Evolutionary conservation across 2,329 filamentous ascomycete species (phyloP).

Genomic region (Colletotrichum godetiae): DNA sequence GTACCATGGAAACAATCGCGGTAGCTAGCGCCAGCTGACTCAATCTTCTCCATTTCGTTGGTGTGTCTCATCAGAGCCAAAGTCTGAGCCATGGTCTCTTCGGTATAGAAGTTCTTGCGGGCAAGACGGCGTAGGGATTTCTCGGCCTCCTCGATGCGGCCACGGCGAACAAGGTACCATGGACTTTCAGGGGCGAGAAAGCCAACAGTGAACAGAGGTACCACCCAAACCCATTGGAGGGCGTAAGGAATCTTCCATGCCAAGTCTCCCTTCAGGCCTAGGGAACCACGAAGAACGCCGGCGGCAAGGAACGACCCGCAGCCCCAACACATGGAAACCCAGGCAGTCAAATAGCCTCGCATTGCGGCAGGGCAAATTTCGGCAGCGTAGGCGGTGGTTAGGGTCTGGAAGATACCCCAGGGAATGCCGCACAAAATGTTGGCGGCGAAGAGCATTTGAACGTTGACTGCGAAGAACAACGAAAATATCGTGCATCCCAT

Average conservation of each 20-base stretch:
- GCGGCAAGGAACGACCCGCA: constrained; percentile 50
- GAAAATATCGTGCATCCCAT: constrained; percentile 51
- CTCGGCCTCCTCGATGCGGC: constrained; percentile 53
- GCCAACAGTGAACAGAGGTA: constrained; percentile 55
- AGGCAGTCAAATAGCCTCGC: constrained; percentile 51
- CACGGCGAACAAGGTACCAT: constrained; percentile 61
- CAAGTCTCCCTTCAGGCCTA: constrained; percentile 34
- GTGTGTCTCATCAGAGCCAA: constrained; percentile 55
- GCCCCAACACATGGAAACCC: constrained; percentile 53
- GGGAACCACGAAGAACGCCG: constrained; percentile 45
- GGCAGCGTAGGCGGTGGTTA: constrained; percentile 52
- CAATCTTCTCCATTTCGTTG: constrained; percentile 48
- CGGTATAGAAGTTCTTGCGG: constrained; percentile 46
- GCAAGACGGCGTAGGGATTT: constrained; percentile 48
- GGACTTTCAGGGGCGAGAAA: constrained; percentile 61
- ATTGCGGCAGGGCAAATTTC: constrained; percentile 51
- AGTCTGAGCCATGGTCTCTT: constrained; percentile 51
- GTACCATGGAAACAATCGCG: constrained; percentile 51
- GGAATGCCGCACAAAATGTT: constrained; percentile 42
- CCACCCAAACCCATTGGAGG: constrained; percentile 62
- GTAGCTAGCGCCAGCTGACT: constrained; percentile 46
- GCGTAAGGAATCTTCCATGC: constrained; percentile 48
- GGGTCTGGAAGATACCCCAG: constrained; percentile 48
- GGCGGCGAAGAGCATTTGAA: constrained; percentile 46
- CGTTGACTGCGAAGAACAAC: constrained; percentile 48